These are phyloP conservation scores for Acorus gramineus DNA, from an alignment of 106 monocot species.

Conservation along the genomic window DNA sequence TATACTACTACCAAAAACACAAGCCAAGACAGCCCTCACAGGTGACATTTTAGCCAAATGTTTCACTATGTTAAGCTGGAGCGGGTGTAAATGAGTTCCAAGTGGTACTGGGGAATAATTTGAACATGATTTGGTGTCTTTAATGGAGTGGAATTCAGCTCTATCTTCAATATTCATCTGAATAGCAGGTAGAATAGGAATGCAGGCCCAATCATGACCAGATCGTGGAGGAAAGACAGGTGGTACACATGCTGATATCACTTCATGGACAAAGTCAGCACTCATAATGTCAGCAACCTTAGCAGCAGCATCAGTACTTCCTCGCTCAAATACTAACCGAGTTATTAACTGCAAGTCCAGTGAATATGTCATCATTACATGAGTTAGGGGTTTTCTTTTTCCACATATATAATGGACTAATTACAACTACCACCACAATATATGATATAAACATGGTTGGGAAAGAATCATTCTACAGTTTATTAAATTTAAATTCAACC, in stretches of 20 bases:
- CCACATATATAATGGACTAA: too few species aligned
- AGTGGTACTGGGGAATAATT: constrained; percentile 15
- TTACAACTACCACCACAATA: too few species aligned
- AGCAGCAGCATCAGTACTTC: constrained; percentile 94
- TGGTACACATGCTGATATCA: constrained; percentile 90
- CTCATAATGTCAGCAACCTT: constrained; percentile 89
- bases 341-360: constrained; percentile 60
- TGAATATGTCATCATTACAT: neutral
- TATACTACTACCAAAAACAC: constrained; percentile 87
- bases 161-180: constrained; percentile 22
- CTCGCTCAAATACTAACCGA: constrained; percentile 83
- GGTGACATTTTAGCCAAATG: constrained; percentile 83
- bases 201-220: constrained; percentile 84
- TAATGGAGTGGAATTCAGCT: constrained; percentile 1
- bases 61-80: constrained; percentile 73
- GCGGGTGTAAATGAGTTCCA: constrained; percentile 56
- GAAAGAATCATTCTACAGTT: too few species aligned
- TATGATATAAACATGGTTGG: too few species aligned
- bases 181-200: constrained; percentile 53
- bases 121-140: constrained; percentile 19
- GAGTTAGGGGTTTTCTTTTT: too few species aligned
- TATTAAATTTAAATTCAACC: too few species aligned
- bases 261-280: constrained; percentile 95
- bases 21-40: constrained; percentile 88
- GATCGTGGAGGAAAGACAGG: constrained; percentile 83